Base-by-base conservation (phyloP, 345 rosid genomes). In the Aegle marmelos region DNA sequence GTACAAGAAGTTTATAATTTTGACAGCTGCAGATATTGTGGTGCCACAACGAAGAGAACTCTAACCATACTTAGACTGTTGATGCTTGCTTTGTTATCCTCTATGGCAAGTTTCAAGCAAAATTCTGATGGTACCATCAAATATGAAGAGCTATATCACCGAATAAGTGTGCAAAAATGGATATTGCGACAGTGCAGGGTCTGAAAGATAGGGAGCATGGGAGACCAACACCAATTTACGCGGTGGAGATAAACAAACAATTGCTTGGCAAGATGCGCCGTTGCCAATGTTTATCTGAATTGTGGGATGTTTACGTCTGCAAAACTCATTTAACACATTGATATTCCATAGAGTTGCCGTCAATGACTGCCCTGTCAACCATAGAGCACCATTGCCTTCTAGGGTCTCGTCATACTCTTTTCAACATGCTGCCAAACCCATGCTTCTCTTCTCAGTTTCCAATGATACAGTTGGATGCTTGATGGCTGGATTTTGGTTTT, bases 351-450 rank as follows among this genome's bases (percentile, higher is more conserved):
- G 61, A 16, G 16, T 75, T 21, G 60, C 58, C 1, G 1, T 17
- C 13, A n/a, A 53, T 34, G 63, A 65, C 16, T 54, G 71, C 63
- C 50, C 54, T 6, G 64, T 66, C 78, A 66, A 76, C 53, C 36
- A 66, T n/a, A 54, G 16, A 50, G 33, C 25, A 66, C 34, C 63
- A 17, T 1, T 65, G 34, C 7, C 1, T 59, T 2, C 45, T 50
- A 30, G 45, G 78, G 78, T 50, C 33, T 3, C 14, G 2, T 4
- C 28, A 10, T 74, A 28, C n/a, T 50, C 48, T 68, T 75, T 75
- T 27, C 10, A 28, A 7, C 48, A 28, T 24, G 36, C 60, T 25
- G 50, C 60, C 27, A 61, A 8, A 58, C 19, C 5, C 24, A 21
- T 2, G 19, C 34, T 10, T 30, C 71, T 45, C 53, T 64, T 31